These are phyloP conservation scores for Aspergillus egyptiacus DNA, from an alignment of 495 filamentous ascomycete genomes.

Conservation along the genomic window DNA sequence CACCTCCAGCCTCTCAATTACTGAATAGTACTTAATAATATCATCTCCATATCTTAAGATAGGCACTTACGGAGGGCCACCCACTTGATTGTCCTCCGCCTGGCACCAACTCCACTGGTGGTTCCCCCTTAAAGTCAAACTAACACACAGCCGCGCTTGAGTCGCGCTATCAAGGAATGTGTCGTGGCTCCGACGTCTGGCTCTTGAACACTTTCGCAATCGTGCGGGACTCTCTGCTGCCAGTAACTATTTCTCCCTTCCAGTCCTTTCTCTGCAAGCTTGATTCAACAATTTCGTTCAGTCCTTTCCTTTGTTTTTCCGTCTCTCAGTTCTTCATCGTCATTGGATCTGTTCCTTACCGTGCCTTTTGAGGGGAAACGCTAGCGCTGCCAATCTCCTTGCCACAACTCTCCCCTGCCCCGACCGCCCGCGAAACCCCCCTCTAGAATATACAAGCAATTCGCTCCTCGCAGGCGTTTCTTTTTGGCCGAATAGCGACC, in stretches of 20 bases:
- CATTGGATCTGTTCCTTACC: neutral
- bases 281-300: constrained; percentile 1
- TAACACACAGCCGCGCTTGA: constrained; percentile 30
- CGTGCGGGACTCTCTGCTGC: constrained; percentile 18
- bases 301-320: constrained; percentile 3
- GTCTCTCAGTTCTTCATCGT: neutral
- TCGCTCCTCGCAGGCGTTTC: neutral
- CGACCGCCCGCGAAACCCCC: constrained; percentile 7
- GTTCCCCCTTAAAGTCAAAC: constrained; percentile 21
- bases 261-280: neutral
- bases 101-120: constrained; percentile 24
- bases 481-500: neutral
- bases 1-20: neutral
- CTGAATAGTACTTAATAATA: neutral
- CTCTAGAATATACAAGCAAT: neutral
- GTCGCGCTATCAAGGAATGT: constrained; percentile 28
- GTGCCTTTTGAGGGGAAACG: constrained; percentile 5
- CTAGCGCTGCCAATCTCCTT: constrained; percentile 9
- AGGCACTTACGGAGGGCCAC: constrained; percentile 21
- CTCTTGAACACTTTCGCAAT: constrained; percentile 20
- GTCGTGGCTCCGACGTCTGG: constrained; percentile 20
- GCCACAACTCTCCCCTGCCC: constrained; percentile 7
- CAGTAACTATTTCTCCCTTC: constrained; percentile 1
- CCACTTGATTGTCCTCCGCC: constrained; percentile 18
- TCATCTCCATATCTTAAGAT: constrained; percentile 3